Percentiles rank a stretch among this genome's conserved stretches.
phyloP scores from a whole-genome alignment of 192 early-diverging fungal genomes.

The Backusella australiensis region DNA sequence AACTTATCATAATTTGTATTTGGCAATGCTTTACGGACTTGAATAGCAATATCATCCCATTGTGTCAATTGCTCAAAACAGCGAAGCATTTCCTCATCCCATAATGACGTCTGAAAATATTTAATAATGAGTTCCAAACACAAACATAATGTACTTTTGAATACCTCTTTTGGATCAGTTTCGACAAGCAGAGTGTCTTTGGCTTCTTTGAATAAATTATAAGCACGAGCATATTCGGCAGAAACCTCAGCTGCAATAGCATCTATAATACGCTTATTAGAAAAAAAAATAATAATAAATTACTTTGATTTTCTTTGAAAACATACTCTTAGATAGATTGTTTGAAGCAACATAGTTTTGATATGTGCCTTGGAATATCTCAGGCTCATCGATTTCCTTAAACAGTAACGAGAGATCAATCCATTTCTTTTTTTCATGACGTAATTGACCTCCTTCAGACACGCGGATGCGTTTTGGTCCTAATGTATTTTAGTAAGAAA shows the following conservation, averaged over 20 bases:
- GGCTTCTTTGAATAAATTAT: constrained; percentile 36
- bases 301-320: neutral
- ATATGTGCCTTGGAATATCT: constrained; percentile 65
- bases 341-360: constrained; percentile 52
- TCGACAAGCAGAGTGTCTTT: constrained; percentile 30
- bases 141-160: neutral
- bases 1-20: constrained; percentile 43
- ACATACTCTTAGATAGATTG: constrained; percentile 43
- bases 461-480: neutral
- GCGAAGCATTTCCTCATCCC: constrained; percentile 53
- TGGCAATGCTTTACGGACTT: constrained; percentile 48
- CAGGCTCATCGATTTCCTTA: constrained; percentile 59
- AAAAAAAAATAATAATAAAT: neutral
- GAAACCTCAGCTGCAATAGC: constrained; percentile 62
- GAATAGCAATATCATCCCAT: constrained; percentile 58
- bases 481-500: neutral
- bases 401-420: constrained; percentile 60
- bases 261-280: constrained; percentile 26
- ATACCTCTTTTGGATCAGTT: constrained; percentile 41
- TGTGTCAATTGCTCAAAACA: constrained; percentile 61
- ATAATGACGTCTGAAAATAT: constrained; percentile 19
- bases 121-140: neutral
- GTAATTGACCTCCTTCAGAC: neutral
- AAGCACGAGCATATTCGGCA: constrained; percentile 57
- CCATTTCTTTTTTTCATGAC: constrained; percentile 43